Percentiles rank a stretch among this genome's conserved stretches.
phyloP scores from a whole-genome alignment of 106 monocot genomes.

The Cymbidium sinense region DNA sequence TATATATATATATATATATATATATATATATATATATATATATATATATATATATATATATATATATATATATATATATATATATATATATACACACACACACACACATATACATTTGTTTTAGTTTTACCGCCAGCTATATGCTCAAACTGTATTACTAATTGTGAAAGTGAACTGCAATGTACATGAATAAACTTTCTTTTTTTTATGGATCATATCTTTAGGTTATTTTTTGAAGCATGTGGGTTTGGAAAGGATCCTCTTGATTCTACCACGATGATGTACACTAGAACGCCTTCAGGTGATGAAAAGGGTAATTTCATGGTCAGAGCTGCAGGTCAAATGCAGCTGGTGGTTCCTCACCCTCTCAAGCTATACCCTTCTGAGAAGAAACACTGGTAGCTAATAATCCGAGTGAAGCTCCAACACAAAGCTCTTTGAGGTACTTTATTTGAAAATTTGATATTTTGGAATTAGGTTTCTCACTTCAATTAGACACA shows the following conservation, averaged over 20 bases:
- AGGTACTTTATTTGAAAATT: not conserved
- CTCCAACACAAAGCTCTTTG: not conserved
- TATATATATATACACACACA: too few species aligned
- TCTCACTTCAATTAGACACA: not conserved
- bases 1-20: too few species aligned
- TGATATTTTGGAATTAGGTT: not conserved
- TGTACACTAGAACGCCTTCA: slow-evolving; percentile 43
- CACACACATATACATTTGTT: too few species aligned
- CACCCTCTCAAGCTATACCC: not conserved
- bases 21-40: too few species aligned
- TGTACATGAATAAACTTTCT: not conserved
- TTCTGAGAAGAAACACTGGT: not conserved
- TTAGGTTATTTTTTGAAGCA: slow-evolving; percentile 77
- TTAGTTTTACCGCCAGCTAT: not conserved
- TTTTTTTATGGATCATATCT: slow-evolving; percentile 1
- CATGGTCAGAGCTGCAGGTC: slow-evolving; percentile 31
- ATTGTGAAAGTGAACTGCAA: not conserved
- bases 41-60: too few species aligned
- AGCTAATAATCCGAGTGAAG: not conserved
- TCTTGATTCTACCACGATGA: slow-evolving; percentile 91
- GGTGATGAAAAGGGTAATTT: slow-evolving; percentile 15
- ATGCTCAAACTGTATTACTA: not conserved
- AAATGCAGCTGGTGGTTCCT: not conserved
- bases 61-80: too few species aligned
- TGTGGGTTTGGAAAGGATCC: slow-evolving; percentile 87